A percentile compares a stretch with the other conserved stretches of the same genome.
Evolutionary conservation across 1,284 basidiomycete genomes (phyloP).

Genomic region (Irpex sp.): DNA sequence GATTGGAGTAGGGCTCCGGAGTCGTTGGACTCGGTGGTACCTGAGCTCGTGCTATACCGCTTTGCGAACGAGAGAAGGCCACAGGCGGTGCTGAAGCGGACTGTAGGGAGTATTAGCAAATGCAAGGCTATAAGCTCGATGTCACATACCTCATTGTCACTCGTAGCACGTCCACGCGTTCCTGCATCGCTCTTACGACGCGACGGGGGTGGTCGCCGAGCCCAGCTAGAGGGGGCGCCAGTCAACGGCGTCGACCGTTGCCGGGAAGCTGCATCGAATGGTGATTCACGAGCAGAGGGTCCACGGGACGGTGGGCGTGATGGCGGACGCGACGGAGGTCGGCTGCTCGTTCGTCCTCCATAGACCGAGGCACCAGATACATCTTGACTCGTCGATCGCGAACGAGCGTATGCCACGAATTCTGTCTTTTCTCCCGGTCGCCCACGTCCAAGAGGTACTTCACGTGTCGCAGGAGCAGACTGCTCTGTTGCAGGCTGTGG

Average conservation of each 20-base stretch:
- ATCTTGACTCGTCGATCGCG: slow-evolving; percentile 55
- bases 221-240: slow-evolving; percentile 69
- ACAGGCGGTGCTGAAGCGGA: slow-evolving; percentile 25
- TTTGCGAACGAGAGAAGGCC: slow-evolving; percentile 35
- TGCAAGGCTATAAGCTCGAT: not conserved
- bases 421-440: slow-evolving; percentile 26
- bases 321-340: slow-evolving; percentile 30
- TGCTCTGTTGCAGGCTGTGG: slow-evolving; percentile 29
- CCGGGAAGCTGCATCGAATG: slow-evolving; percentile 59
- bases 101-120: not conserved
- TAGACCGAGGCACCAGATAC: slow-evolving; percentile 40
- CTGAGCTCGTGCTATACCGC: slow-evolving; percentile 36
- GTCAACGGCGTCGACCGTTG: slow-evolving; percentile 57
- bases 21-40: slow-evolving; percentile 59
- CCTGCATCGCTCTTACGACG: slow-evolving; percentile 67
- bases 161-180: slow-evolving; percentile 37
- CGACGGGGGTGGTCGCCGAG: slow-evolving; percentile 54
- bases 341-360: slow-evolving; percentile 1
- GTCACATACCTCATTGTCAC: slow-evolving; percentile 62
- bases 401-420: slow-evolving; percentile 22
- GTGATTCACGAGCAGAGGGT: slow-evolving; percentile 32
- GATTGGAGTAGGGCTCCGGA: slow-evolving; percentile 33
- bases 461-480: slow-evolving; percentile 20
- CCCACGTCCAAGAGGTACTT: slow-evolving; percentile 23
- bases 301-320: slow-evolving; percentile 40